Base-by-base conservation (phyloP, 331 rosid species). In the Pyracantha coccinea region DNA sequence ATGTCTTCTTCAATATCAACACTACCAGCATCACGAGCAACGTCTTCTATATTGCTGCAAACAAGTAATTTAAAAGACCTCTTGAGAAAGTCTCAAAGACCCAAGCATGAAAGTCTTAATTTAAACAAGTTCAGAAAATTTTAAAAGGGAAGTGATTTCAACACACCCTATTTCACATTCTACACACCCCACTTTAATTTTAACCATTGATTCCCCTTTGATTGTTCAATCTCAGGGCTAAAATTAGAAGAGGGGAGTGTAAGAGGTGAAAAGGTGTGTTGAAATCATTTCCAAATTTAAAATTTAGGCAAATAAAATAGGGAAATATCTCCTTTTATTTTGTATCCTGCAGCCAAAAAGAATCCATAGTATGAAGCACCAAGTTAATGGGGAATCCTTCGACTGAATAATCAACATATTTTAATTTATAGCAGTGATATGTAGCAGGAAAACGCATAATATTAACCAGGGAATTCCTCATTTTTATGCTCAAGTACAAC, bases 21-120 rank as follows among this genome's bases (percentile, higher is more conserved):
- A 76, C 98, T 91, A 23, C 98, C 98, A 81, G 95, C 97, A 61
- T 85, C 90, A 32, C 97, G 96, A 75, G 94, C 83, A 62, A 90
- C 90, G 75, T 94, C 96, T 88, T 94, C 98, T 68, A 94, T 94
- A 81, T 91, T 94, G 85, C 98, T 94, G 93, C 75, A 80, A 77
- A 79, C 80, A 80, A 47, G 75, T 58, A 45, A 77, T 14, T 2
- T 71, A 54, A 55, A 50, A 57, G 16, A 13, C 38, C n/a, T 54
- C 12, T 3, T 71, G 47, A 55, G 53, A 54, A 52, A 10, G 45
- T 38, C 45, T 11, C 45, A 35, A 2, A 35, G 44, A 35, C 44
- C 44, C 44, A 35, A 35, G 44, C 44, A 35, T 35, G 44, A 35
- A 35, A 35, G 4, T 35, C 44, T 35, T 35, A 35, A 35, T 35